Evolutionary conservation across 805 yeast genomes (phyloP).

Genomic region (Candida hungchunana): DNA sequence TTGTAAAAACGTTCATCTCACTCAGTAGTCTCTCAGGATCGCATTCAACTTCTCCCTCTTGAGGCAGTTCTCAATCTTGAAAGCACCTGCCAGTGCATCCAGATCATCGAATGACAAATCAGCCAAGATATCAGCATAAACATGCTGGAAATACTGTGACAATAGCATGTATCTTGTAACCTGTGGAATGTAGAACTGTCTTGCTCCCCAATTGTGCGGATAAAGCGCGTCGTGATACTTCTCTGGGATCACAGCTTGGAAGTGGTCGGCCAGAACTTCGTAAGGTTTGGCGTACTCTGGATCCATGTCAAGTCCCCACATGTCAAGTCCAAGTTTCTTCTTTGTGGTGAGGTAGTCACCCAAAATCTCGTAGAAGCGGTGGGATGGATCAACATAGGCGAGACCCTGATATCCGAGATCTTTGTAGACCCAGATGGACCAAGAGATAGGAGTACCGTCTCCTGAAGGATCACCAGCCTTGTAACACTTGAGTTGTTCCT

Average conservation of each 20-base stretch:
- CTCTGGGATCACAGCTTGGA: constrained; percentile 37
- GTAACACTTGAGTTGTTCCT: constrained; percentile 43
- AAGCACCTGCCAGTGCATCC: constrained; percentile 48
- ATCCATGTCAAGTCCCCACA: constrained; percentile 46
- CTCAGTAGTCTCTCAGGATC: constrained; percentile 15
- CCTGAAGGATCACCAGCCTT: constrained; percentile 45
- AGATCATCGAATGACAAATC: constrained; percentile 41
- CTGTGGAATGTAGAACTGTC: constrained; percentile 32
- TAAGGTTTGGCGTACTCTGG: constrained; percentile 36
- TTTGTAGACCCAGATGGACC: constrained; percentile 53
- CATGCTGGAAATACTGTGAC: constrained; percentile 40
- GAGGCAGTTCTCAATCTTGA: constrained; percentile 42
- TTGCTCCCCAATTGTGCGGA: constrained; percentile 37
- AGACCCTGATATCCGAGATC: constrained; percentile 51
- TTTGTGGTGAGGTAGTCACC: constrained; percentile 41
- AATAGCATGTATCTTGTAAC: constrained; percentile 40
- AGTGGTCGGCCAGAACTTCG: constrained; percentile 33
- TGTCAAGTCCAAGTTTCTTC: constrained; percentile 42
- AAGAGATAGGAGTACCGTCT: constrained; percentile 39
- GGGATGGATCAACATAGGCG: constrained; percentile 41
- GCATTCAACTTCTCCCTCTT: constrained; percentile 40
- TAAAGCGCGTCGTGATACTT: constrained; percentile 36
- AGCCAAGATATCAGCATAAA: constrained; percentile 42
- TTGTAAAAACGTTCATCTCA: too few species aligned
- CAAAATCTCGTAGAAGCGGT: constrained; percentile 39